Evolutionary conservation across 2,329 filamentous ascomycete species (phyloP).

Genomic region (Colletotrichum liaoningense): DNA sequence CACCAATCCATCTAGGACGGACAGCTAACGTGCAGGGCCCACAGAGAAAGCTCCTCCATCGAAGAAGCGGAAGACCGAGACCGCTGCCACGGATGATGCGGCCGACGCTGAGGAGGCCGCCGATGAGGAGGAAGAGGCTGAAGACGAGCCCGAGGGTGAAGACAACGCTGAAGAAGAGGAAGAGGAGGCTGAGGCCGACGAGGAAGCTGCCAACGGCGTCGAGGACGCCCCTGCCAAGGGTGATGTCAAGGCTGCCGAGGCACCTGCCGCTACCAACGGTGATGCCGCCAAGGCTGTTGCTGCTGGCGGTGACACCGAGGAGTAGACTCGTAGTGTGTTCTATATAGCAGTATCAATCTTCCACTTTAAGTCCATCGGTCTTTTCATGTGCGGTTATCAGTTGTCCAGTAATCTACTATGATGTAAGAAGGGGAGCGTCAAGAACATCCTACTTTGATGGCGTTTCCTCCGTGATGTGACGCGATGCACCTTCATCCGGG

Average conservation of each 20-base stretch:
- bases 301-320: constrained; percentile 37
- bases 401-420: constrained; percentile 17
- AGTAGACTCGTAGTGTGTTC: constrained; percentile 15
- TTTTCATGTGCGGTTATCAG: not conserved
- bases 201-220: constrained; percentile 37
- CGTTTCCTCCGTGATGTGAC: not conserved
- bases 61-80: constrained; percentile 63
- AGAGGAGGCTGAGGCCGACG: constrained; percentile 40
- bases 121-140: constrained; percentile 47
- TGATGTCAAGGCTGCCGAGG: constrained; percentile 41
- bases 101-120: constrained; percentile 39
- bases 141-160: constrained; percentile 45
- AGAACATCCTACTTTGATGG: too few species aligned
- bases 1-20: not conserved
- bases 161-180: constrained; percentile 43
- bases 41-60: constrained; percentile 56
- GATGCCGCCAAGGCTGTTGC: constrained; percentile 41
- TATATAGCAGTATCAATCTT: not conserved
- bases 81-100: constrained; percentile 45
- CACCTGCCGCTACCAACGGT: constrained; percentile 40
- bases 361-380: not conserved
- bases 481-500: not conserved
- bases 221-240: constrained; percentile 42
- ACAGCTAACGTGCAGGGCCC: not conserved
- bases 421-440: too few species aligned